These are phyloP conservation scores for Coemansia sp. DNA, from an alignment of 192 early-diverging fungal species.

Conservation along the genomic window DNA sequence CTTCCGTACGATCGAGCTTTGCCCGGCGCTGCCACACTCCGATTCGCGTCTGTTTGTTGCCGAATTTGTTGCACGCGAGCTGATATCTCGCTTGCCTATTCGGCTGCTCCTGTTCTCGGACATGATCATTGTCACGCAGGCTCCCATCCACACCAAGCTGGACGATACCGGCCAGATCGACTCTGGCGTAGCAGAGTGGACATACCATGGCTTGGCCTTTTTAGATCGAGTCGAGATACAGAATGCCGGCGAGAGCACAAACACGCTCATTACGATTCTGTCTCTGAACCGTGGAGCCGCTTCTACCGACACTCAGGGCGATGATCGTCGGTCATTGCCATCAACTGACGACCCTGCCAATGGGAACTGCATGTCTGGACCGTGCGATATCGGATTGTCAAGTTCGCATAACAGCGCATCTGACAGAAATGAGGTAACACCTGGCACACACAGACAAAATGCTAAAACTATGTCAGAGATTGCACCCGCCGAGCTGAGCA, in stretches of 20 bases:
- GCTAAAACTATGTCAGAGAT: constrained; percentile 4
- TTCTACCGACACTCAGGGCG: background rate
- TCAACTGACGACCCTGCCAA: constrained; percentile 6
- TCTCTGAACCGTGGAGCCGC: constrained; percentile 37
- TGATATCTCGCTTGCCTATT: constrained; percentile 48
- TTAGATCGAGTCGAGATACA: constrained; percentile 49
- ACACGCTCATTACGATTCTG: constrained; percentile 48
- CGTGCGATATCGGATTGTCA: background rate
- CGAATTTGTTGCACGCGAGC: constrained; percentile 44
- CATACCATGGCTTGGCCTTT: constrained; percentile 43
- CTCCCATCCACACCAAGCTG: constrained; percentile 28
- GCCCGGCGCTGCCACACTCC: constrained; percentile 32
- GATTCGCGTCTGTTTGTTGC: constrained; percentile 35
- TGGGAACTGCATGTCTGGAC: constrained; percentile 10
- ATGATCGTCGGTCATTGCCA: constrained; percentile 36
- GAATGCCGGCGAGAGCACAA: constrained; percentile 47
- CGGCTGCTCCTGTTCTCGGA: constrained; percentile 46
- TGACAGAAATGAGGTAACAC: background rate
- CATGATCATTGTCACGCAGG: constrained; percentile 46
- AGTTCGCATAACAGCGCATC: constrained; percentile 13
- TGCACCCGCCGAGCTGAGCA: constrained; percentile 4
- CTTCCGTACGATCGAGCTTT: constrained; percentile 31
- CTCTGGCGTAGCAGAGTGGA: constrained; percentile 26
- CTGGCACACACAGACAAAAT: background rate
- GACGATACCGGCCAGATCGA: constrained; percentile 22